These are phyloP conservation scores for Botrytis deweyae DNA, from an alignment of 2,329 filamentous ascomycete genomes.

Conservation along the genomic window DNA sequence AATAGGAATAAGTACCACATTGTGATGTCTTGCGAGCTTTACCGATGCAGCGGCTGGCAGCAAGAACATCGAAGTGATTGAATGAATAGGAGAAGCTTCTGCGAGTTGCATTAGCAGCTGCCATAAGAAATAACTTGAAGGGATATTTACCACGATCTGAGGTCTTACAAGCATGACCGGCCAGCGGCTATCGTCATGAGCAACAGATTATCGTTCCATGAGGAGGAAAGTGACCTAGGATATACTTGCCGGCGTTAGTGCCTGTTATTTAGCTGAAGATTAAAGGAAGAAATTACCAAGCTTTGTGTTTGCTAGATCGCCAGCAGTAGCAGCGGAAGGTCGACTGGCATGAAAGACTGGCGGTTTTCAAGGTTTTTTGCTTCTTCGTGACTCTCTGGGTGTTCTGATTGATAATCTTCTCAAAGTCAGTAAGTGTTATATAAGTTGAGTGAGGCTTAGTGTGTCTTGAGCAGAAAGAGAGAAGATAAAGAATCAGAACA, in stretches of 20 bases:
- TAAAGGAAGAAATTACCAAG: background rate
- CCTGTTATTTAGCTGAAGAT: background rate
- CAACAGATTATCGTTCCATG: background rate
- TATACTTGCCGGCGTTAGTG: background rate
- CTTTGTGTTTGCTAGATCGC: background rate
- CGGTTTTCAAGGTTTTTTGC: fast-evolving
- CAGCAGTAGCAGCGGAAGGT: background rate
- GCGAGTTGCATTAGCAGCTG: background rate
- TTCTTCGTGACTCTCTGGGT: background rate
- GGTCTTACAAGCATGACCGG: background rate
- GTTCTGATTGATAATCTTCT: too few species aligned
- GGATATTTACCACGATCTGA: background rate
- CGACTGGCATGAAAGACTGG: background rate
- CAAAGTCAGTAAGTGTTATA: background rate
- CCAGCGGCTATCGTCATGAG: background rate
- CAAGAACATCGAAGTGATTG: background rate
- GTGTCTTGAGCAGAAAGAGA: background rate
- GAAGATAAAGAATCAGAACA: background rate
- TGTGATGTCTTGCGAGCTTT: background rate
- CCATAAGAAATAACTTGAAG: background rate
- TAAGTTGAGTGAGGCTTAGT: background rate
- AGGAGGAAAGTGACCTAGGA: too few species aligned
- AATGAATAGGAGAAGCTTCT: background rate
- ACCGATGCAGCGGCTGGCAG: background rate
- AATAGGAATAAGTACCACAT: background rate